Percentiles rank a stretch among this genome's conserved stretches.
Conservation (phyloP, 305 asterid genomes). For the Stenogyne calaminthoides region DNA sequence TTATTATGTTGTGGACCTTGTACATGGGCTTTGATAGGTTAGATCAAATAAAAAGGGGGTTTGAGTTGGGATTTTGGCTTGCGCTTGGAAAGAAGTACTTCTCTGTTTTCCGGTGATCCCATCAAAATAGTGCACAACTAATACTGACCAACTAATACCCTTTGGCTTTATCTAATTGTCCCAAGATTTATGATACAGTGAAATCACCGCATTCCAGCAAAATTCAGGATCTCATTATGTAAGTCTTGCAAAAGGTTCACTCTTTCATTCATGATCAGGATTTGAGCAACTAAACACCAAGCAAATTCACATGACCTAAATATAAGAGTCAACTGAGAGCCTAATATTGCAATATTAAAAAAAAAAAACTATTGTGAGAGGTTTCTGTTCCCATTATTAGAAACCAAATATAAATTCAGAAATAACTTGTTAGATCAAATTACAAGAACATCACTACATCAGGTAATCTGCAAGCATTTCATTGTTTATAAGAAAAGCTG, state of each 20-base stretch:
- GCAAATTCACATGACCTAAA: constrained; percentile 2
- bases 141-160: no score
- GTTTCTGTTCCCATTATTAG: background rate
- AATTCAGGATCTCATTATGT: background rate
- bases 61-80: no score
- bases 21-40: no score
- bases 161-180: background rate
- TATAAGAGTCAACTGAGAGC: background rate
- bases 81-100: no score
- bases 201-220: background rate
- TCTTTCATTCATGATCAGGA: background rate
- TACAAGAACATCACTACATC: background rate
- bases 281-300: constrained; percentile 9
- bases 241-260: background rate
- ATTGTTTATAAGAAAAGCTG: background rate
- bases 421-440: background rate
- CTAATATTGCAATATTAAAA: background rate
- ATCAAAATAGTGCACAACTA: no score
- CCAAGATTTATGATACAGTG: background rate
- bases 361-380: background rate
- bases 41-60: no score
- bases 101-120: no score
- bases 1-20: no score
- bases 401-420: background rate
- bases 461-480: background rate